Percentiles rank a stretch among this genome's conserved stretches.
Conservation (phyloP, 768 basidiomycete genomes). For the Erythrobasidium yunnanense region DNA sequence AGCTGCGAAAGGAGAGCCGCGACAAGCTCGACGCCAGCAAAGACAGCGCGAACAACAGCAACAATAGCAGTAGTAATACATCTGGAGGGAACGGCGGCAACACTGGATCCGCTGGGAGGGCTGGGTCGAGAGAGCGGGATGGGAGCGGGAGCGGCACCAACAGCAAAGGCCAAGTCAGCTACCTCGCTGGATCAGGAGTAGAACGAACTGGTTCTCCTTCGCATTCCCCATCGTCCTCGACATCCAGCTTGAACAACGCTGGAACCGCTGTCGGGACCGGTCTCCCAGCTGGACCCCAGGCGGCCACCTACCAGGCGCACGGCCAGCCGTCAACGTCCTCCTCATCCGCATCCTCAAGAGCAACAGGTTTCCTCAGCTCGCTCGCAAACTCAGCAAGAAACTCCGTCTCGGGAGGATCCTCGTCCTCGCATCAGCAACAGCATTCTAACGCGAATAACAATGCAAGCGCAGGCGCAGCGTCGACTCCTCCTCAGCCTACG, state of each 20-base stretch:
- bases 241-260: neutral
- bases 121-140: neutral
- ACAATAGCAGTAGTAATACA: too few relatives aligned
- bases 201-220: neutral
- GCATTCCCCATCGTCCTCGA: neutral
- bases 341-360: slow-evolving; percentile 3
- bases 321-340: neutral
- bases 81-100: slow-evolving; percentile 17
- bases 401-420: neutral
- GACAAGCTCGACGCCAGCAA: neutral
- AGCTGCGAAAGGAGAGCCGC: neutral
- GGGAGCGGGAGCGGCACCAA: slow-evolving; percentile 1
- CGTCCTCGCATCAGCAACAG: neutral
- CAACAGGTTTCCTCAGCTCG: slow-evolving; percentile 14
- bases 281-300: neutral
- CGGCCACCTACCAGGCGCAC: neutral
- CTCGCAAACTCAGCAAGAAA: neutral
- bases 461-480: too few relatives aligned
- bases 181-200: neutral
- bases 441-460: slow-evolving; percentile 1
- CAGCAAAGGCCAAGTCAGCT: neutral
- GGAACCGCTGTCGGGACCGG: neutral
- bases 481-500: too few relatives aligned
- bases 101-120: neutral
- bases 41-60: neutral